Base-by-base conservation (phyloP, 2,329 filamentous ascomycete genomes). In the Colletotrichum ledebouriae region DNA sequence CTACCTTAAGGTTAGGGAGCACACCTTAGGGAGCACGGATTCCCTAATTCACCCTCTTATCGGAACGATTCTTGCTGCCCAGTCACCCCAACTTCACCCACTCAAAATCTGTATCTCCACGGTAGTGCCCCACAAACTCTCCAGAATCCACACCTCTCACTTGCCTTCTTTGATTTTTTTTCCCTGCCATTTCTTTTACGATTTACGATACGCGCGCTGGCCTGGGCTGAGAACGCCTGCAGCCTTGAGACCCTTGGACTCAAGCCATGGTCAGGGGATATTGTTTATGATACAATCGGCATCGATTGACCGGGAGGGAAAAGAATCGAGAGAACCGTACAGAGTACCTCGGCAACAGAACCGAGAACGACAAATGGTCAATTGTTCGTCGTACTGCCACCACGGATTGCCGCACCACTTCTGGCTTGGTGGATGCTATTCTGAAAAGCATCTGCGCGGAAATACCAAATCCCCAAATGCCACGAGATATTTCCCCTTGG, bases 351-450 rank as follows among this genome's bases (percentile, higher is more conserved):
- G 22, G 11, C 29, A 37, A 9, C 17, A 22, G 44, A 20, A 25
- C 6, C 33, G 44, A 50, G 17, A 20, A 42, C 44, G 44, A 67
- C 44, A 37, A 57, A 34, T 9, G 52, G 34, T 58, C 42, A 41
- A 29, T 15, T 56, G 62, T 59, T 46, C 49, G 29, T 22, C n/a
- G 33, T 12, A 34, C 13, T 29, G 25, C 34, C 53, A 13, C 34
- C 34, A 37, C 29, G 59, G 9, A n/a, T 15, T 17, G 29, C 7
- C 7, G 29, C 29, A 20, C 49, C 42, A 46, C 42, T 9, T 41
- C 44, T 37, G 59, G 64, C 64, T 63, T 52, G 52, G 20, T 17
- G 6, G 15, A n/a, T 46, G 34, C 34, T 37, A 63, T 58, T 46
- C 37, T 50, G 41, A 37, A 39, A 25, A 46, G 11, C 25, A 53